Evolutionary conservation across 228 moss, liverwort and hornwort species (phyloP), one percentile per base, ranked within the genome.

Genomic region (Sphagnum fallax): DNA sequence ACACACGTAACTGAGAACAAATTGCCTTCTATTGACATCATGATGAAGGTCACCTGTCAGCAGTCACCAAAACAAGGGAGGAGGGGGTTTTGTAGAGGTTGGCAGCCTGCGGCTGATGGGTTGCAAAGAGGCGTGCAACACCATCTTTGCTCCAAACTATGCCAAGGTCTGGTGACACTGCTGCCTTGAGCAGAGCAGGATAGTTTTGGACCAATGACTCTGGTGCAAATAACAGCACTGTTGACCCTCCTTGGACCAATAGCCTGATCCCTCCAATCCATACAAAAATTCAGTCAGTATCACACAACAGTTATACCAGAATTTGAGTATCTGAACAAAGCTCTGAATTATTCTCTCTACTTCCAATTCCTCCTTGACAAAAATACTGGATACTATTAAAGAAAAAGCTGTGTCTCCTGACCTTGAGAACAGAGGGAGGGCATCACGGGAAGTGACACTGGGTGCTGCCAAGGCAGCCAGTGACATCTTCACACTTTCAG

Each of bases 121-220:
- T 82, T 7, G 75, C 66, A 71, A 88, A 88, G 50, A 82, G 72
- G 48, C 85, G 79, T 51, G 88, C 80, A 51, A 88, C 82, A 73
- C 88, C 88, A 63, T 85, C 88, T 72, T 80, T 79, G 70, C 80
- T 85, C 88, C 85, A 88, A 61, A 82, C 78, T 55, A 88, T 5
- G 18, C 88, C 88, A 71, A 80, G 75, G 70, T 88, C 88, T 49
- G 84, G 72, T 64, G 88, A 88, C n/a, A 84, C 78, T 60, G 82
- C 77, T 55, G 85, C 82, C 76, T 82, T 73, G 72, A 85, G 51
- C 49, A 88, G 71, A 53, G 82, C 77, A 67, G 68, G 66, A 8
- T 76, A 82, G 61, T 75, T 85, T 67, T 82, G 67, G 16, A 80
- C 61, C 51, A 85, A 82, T 14, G 79, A 71, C 67, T 85, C 88